Conservation (phyloP, 2,329 filamentous ascomycete genomes). For the Aureobasidium sp. region DNA sequence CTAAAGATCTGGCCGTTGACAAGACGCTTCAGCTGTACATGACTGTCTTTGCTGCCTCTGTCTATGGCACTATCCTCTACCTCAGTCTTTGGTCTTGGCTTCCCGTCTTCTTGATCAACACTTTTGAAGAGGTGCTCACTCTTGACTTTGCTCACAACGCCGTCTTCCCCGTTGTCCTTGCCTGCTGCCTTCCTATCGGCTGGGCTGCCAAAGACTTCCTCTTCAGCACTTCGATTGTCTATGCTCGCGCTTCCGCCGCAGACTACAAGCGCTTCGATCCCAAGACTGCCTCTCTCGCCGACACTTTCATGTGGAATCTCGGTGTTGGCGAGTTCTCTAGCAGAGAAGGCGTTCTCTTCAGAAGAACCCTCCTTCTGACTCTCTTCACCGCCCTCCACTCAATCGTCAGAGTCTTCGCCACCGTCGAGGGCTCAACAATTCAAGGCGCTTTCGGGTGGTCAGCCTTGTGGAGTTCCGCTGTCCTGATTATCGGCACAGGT, state of each 20-base stretch:
- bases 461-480: constrained; percentile 64
- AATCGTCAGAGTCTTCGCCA: constrained; percentile 58
- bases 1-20: constrained; percentile 51
- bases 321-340: constrained; percentile 53
- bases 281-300: constrained; percentile 54
- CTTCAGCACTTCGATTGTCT: constrained; percentile 60
- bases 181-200: constrained; percentile 61
- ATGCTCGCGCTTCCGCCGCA: constrained; percentile 26
- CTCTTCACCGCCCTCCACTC: constrained; percentile 45
- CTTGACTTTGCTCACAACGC: constrained; percentile 62
- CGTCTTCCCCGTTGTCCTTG: constrained; percentile 41
- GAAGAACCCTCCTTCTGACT: constrained; percentile 47
- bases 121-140: constrained; percentile 67
- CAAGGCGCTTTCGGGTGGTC: constrained; percentile 67
- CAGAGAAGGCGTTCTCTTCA: constrained; percentile 55
- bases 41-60: constrained; percentile 59
- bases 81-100: constrained; percentile 63
- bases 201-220: constrained; percentile 68
- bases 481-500: constrained; percentile 52
- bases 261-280: constrained; percentile 56
- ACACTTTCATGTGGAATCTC: constrained; percentile 66
- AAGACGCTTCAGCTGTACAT: constrained; percentile 56
- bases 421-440: constrained; percentile 62
- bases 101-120: constrained; percentile 61
- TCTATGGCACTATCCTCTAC: constrained; percentile 70